phyloP scores from a whole-genome alignment of 2,329 filamentous ascomycete species.

The Pestalotiopsis sp. region DNA sequence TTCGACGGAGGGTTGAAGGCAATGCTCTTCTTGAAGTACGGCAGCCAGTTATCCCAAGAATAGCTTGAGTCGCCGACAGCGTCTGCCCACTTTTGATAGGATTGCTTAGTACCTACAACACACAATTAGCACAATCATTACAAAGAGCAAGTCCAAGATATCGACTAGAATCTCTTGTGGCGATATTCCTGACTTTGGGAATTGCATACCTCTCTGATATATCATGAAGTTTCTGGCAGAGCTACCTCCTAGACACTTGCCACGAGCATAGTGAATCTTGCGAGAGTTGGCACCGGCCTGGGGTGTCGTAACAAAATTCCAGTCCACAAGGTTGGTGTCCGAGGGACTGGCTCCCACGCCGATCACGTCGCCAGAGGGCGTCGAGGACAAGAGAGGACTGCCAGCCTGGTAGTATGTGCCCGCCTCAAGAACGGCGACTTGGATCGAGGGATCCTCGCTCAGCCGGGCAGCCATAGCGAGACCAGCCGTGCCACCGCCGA shows the following conservation, averaged over 20 bases:
- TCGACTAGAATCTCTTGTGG: too few species aligned
- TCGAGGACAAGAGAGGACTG: constrained; percentile 16
- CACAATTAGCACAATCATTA: neutral
- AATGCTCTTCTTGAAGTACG: constrained; percentile 26
- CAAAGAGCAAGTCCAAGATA: neutral
- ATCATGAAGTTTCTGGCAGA: constrained; percentile 32
- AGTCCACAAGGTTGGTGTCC: constrained; percentile 21
- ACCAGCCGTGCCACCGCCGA: constrained; percentile 17
- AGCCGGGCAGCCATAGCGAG: constrained; percentile 10
- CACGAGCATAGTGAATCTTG: constrained; percentile 27
- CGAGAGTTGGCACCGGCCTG: constrained; percentile 16
- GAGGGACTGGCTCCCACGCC: constrained; percentile 15
- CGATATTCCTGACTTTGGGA: too few species aligned
- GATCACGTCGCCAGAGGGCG: constrained; percentile 22
- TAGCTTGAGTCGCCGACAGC: constrained; percentile 25
- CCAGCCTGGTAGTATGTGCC: constrained; percentile 15
- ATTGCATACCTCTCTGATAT: constrained; percentile 19
- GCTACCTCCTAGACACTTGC: constrained; percentile 30
- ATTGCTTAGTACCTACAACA: constrained; percentile 21
- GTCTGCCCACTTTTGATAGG: constrained; percentile 26
- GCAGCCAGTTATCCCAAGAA: constrained; percentile 24
- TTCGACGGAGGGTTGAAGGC: constrained; percentile 24
- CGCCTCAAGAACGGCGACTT: constrained; percentile 16
- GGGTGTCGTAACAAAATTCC: constrained; percentile 24
- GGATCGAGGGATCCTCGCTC: constrained; percentile 8